Evolutionary conservation across 1,284 basidiomycete species (phyloP).

Genomic region (Anthracocystis walkeri): DNA sequence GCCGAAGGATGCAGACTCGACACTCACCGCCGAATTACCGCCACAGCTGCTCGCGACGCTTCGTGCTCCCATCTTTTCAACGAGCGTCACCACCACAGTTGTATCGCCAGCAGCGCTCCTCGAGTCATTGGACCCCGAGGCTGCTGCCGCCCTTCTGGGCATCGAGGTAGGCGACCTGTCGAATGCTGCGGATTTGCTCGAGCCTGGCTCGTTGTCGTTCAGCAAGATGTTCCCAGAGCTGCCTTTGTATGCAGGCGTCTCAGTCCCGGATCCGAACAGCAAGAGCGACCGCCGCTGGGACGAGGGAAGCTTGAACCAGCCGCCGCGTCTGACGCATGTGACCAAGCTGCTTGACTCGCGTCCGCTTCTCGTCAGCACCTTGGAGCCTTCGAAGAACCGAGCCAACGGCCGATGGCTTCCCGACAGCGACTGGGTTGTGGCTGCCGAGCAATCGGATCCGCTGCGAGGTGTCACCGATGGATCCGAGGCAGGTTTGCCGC

Average conservation of each 20-base stretch:
- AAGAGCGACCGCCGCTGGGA: constrained; percentile 72
- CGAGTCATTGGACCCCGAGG: constrained; percentile 56
- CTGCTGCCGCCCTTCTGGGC: constrained; percentile 56
- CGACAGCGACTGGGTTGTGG: constrained; percentile 66
- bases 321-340: constrained; percentile 71
- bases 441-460: constrained; percentile 60
- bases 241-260: constrained; percentile 69
- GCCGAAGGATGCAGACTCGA: constrained; percentile 49
- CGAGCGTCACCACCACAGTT: constrained; percentile 56
- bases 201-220: constrained; percentile 52
- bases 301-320: constrained; percentile 60
- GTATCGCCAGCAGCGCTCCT: constrained; percentile 61
- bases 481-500: constrained; percentile 40
- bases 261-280: constrained; percentile 48
- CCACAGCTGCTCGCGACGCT: constrained; percentile 59
- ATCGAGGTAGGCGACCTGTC: constrained; percentile 49
- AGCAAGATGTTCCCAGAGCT: constrained; percentile 72
- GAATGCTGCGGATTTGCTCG: constrained; percentile 45
- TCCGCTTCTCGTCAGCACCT: constrained; percentile 73
- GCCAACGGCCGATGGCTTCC: constrained; percentile 71
- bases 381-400: constrained; percentile 73
- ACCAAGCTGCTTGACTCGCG: constrained; percentile 73
- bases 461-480: constrained; percentile 47
- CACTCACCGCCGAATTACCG: constrained; percentile 60
- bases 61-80: constrained; percentile 65